Evolutionary conservation across 108 stramenopile genomes (phyloP).

Genomic region (Cyclotella kingstonii): DNA sequence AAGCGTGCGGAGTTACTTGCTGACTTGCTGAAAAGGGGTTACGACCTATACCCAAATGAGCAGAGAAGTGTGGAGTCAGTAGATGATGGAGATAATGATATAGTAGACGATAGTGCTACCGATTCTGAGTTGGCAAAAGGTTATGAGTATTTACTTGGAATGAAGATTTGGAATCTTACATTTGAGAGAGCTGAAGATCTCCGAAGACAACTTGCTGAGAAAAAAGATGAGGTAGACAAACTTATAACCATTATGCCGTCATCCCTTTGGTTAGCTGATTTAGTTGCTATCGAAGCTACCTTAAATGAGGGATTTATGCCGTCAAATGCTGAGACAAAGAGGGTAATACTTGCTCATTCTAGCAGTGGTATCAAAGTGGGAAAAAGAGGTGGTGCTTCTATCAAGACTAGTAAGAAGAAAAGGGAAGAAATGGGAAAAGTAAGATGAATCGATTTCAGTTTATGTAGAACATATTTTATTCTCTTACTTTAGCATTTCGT

Average conservation of each 20-base stretch:
- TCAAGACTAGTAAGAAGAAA: conserved; percentile 42
- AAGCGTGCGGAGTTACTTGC: conserved; percentile 86
- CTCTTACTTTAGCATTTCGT: not conserved
- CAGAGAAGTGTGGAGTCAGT: conserved; percentile 27
- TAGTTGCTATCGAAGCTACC: conserved; percentile 91
- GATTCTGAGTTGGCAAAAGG: conserved; percentile 81
- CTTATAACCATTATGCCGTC: conserved; percentile 82
- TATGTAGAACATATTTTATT: not conserved
- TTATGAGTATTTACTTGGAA: conserved; percentile 97
- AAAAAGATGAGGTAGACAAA: conserved; percentile 71
- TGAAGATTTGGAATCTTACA: conserved; percentile 99
- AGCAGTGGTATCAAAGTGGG: conserved; percentile 49
- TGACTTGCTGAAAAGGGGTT: conserved; percentile 83
- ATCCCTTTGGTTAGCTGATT: conserved; percentile 90
- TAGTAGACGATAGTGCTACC: conserved; percentile 48
- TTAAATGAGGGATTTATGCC: conserved; percentile 77
- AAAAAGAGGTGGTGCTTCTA: conserved; percentile 30
- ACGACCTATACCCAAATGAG: conserved; percentile 75
- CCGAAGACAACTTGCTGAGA: conserved; percentile 77
- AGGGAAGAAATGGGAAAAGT: conserved; percentile 42
- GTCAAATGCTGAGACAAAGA: conserved; percentile 49
- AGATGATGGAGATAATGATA: conserved; percentile 59
- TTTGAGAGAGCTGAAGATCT: conserved; percentile 93
- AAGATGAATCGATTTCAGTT: not conserved
- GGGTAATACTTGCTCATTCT: conserved; percentile 59